Base-by-base conservation (phyloP, 2,329 filamentous ascomycete genomes). In the Trichoderma oligosporum region DNA sequence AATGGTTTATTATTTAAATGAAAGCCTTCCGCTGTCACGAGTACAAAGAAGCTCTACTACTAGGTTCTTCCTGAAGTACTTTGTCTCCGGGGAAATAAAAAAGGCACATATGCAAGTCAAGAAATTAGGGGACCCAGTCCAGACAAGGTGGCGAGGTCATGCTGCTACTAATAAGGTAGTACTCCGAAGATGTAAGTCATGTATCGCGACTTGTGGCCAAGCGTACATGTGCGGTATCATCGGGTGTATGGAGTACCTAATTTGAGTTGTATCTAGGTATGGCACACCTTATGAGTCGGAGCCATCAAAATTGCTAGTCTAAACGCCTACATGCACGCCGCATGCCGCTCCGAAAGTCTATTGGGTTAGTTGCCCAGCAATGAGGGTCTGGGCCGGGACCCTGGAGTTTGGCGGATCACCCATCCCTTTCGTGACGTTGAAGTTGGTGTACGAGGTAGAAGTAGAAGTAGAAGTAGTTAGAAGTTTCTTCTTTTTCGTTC, bases 61-160 rank as follows among this genome's bases (percentile, higher is more conserved):
- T n/a, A n/a, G n/a, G n/a, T n/a, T n/a, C n/a, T n/a, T n/a, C n/a
- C n/a, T n/a, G n/a, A n/a, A n/a, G n/a, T n/a, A n/a, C n/a, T n/a
- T n/a, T n/a, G 29, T 48, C 46, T 24, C n/a, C 46, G 20, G 33
- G n/a, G n/a, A n/a, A n/a, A n/a, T n/a, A 3, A 25, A 48, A 48
- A 35, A 36, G 25, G 29, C 20, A 39, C 31, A 24, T 29, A 22
- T 25, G 25, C 31, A 5, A 24, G 31, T 36, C 46, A 35, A 24
- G n/a, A 22, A 31, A 18, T 16, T 22, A 24, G 18, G 16, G 27
- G 2, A 3, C 39, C 51, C 29, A 54, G 51, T 45, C 29, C n/a
- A 39, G 51, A 39, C 20, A 35, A 45, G 20, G 39, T 45, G 51
- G 51, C 51, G 51, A 54, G 31, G 51, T 24, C 39, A n/a, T 41